Percentiles rank a stretch among this genome's conserved stretches.
Conservation (phyloP, 1,284 basidiomycete genomes). For the Ganoderma multipileum region DNA sequence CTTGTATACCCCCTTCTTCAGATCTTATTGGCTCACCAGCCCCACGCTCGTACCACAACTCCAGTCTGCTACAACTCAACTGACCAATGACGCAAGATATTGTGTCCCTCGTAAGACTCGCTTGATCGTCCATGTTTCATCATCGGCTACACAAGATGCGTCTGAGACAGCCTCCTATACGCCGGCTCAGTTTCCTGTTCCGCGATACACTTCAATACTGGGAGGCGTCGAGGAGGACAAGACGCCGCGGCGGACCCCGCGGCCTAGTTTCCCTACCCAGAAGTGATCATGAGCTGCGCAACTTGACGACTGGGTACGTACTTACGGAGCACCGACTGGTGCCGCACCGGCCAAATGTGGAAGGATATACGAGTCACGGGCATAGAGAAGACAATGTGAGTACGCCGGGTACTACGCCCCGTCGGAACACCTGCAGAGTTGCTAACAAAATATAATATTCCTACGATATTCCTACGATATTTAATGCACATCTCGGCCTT, state of each 20-base stretch:
- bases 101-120: background rate
- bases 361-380: background rate
- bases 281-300: background rate
- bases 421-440: background rate
- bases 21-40: slow-evolving; percentile 21
- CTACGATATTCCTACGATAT: background rate
- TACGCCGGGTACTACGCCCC: background rate
- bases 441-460: background rate
- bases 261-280: background rate
- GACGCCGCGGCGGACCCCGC: background rate
- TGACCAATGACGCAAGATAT: background rate
- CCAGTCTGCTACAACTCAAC: background rate
- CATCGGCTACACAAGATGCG: slow-evolving; percentile 5
- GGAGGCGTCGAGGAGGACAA: background rate
- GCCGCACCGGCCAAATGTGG: background rate
- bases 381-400: background rate
- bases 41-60: slow-evolving; percentile 22
- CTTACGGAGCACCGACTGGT: background rate
- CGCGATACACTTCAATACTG: background rate
- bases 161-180: background rate
- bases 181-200: background rate
- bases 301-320: background rate
- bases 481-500: background rate
- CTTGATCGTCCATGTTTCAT: slow-evolving; percentile 6
- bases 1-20: slow-evolving; percentile 13